Percentiles rank a stretch among this genome's conserved stretches.
Conservation (phyloP, 768 basidiomycete genomes). For the Tephrocybe sp. region DNA sequence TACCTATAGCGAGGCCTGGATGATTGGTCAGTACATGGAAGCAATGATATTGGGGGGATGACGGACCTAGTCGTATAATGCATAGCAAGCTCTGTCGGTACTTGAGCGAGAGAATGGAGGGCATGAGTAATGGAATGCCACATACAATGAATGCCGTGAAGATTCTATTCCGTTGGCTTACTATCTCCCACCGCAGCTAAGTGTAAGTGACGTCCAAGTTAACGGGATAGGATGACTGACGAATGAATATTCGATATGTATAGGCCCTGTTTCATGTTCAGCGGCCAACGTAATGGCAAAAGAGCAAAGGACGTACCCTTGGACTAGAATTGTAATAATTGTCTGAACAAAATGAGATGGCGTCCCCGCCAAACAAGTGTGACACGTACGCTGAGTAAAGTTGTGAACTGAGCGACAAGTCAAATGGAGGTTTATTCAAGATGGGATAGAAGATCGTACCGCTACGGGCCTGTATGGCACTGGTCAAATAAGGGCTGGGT, state of each 20-base stretch:
- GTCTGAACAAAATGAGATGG: not conserved
- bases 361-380: not conserved
- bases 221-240: not conserved
- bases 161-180: not conserved
- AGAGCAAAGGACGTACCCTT: not conserved
- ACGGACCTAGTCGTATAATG: not conserved
- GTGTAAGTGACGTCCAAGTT: not conserved
- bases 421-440: no score
- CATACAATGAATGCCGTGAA: not conserved
- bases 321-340: not conserved
- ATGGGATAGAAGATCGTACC: no score
- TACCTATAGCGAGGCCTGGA: not conserved
- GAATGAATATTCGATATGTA: constrained; percentile 2
- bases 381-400: not conserved
- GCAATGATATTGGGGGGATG: no score
- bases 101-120: not conserved
- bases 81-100: not conserved
- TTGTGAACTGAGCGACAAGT: not conserved
- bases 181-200: not conserved
- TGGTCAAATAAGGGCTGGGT: not conserved
- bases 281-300: no score
- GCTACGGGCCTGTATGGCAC: no score
- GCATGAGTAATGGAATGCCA: not conserved
- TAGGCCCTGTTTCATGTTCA: not conserved
- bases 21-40: no score